Evolutionary conservation across 2,329 filamentous ascomycete genomes (phyloP).

Genomic region (Sporothrix variecibatus): DNA sequence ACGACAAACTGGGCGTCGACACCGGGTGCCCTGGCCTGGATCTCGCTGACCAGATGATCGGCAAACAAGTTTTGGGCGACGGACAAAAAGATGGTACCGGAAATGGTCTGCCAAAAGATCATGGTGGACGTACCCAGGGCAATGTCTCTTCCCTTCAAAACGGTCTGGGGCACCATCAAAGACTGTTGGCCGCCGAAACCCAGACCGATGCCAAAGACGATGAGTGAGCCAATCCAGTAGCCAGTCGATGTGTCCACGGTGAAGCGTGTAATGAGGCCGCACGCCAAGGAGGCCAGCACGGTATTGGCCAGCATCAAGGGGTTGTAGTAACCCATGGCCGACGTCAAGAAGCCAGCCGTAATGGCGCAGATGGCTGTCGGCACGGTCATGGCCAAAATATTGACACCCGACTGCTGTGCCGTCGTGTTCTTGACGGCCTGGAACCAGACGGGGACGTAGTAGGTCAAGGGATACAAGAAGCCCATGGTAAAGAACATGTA

Average conservation of each 20-base stretch:
- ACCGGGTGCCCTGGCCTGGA: neutral
- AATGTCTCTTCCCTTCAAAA: conserved; percentile 32
- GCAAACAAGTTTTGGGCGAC: conserved; percentile 56
- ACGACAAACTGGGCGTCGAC: conserved; percentile 5
- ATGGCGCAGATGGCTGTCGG: conserved; percentile 33
- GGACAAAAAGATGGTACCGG: conserved; percentile 51
- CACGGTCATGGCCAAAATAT: conserved; percentile 33
- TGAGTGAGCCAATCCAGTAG: conserved; percentile 40
- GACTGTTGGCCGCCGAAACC: conserved; percentile 35
- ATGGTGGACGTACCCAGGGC: conserved; percentile 38
- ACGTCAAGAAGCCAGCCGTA: conserved; percentile 31
- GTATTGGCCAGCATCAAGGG: conserved; percentile 33
- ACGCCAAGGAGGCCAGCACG: conserved; percentile 34
- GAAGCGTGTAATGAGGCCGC: conserved; percentile 40
- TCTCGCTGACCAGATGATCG: conserved; percentile 37
- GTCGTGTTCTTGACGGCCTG: conserved; percentile 38
- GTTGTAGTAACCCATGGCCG: conserved; percentile 40
- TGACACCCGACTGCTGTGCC: conserved; percentile 39
- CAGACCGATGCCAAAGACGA: conserved; percentile 35
- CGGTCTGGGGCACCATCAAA: conserved; percentile 34
- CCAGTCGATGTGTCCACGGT: conserved; percentile 32
- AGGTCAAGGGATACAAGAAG: conserved; percentile 28
- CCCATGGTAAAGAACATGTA: conserved; percentile 28
- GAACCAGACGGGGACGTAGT: conserved; percentile 42
- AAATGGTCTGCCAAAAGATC: conserved; percentile 54